Percentiles rank a stretch among this genome's conserved stretches.
These are phyloP conservation scores for Panicum virgatum DNA, from an alignment of 202 grass and related monocot genomes.

Conservation along the genomic window DNA sequence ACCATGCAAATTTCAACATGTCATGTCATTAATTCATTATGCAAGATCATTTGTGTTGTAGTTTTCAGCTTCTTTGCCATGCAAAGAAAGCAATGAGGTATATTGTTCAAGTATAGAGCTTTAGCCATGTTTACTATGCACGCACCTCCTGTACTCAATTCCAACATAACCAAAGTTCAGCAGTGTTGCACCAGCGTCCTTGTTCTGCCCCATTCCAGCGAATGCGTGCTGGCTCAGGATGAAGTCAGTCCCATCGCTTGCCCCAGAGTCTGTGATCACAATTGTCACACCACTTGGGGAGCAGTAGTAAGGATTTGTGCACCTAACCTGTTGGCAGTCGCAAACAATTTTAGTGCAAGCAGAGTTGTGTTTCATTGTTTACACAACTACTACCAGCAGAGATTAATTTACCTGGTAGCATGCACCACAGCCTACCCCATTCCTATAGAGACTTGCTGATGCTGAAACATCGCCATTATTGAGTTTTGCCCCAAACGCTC, in stretches of 20 bases:
- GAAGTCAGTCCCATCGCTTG: slow-evolving; percentile 41
- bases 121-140: background rate
- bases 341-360: background rate
- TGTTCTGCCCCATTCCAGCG: slow-evolving; percentile 44
- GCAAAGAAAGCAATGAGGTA: slow-evolving; percentile 3
- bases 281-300: slow-evolving; percentile 43
- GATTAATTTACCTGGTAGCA: slow-evolving; percentile 65
- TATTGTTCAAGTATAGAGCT: background rate
- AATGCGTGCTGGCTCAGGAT: slow-evolving; percentile 71
- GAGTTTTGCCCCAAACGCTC: slow-evolving; percentile 46
- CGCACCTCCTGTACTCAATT: slow-evolving; percentile 56
- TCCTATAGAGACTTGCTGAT: slow-evolving; percentile 58
- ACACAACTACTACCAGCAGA: background rate
- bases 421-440: slow-evolving; percentile 61
- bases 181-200: slow-evolving; percentile 42
- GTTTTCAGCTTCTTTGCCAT: background rate
- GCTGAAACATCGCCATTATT: slow-evolving; percentile 59
- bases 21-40: slow-evolving; percentile 4
- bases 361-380: background rate
- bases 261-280: slow-evolving; percentile 43
- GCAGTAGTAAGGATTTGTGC: slow-evolving; percentile 46
- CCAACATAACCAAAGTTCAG: slow-evolving; percentile 44
- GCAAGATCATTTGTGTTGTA: background rate
- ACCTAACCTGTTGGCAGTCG: slow-evolving; percentile 44
- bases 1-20: background rate